phyloP scores from a whole-genome alignment of 2,329 filamentous ascomycete genomes.

The Didymella sp. region DNA sequence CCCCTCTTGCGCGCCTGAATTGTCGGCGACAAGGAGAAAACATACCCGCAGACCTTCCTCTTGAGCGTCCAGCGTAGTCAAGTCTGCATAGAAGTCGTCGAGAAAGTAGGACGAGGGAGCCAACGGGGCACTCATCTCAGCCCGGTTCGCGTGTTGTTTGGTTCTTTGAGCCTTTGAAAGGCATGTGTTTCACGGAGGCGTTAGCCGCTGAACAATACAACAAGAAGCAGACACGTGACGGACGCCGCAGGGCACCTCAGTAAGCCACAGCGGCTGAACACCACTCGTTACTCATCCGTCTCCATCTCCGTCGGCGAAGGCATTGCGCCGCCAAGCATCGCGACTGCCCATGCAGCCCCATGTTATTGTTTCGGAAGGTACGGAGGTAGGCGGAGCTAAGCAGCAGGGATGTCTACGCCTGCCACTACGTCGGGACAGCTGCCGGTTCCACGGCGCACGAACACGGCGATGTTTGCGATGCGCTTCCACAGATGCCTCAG shows the following conservation, averaged over 20 bases:
- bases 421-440: background rate
- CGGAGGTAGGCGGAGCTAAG: conserved; percentile 8
- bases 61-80: no score
- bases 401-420: background rate
- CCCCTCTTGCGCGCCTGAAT: background rate
- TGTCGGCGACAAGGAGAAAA: background rate
- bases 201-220: background rate
- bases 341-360: background rate
- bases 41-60: background rate
- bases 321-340: background rate
- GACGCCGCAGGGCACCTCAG: background rate
- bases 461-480: conserved; percentile 10
- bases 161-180: background rate
- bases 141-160: background rate
- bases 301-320: background rate
- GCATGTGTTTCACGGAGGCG: background rate
- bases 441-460: conserved; percentile 3
- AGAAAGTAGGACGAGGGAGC: background rate
- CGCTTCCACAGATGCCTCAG: conserved; percentile 19
- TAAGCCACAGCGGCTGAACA: background rate
- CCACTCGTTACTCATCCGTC: background rate
- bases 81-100: background rate
- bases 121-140: background rate
- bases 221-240: background rate
- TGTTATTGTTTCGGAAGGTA: background rate